Conservation (phyloP, 192 early-diverging fungal species). For the Blastocladiella britannica region DNA sequence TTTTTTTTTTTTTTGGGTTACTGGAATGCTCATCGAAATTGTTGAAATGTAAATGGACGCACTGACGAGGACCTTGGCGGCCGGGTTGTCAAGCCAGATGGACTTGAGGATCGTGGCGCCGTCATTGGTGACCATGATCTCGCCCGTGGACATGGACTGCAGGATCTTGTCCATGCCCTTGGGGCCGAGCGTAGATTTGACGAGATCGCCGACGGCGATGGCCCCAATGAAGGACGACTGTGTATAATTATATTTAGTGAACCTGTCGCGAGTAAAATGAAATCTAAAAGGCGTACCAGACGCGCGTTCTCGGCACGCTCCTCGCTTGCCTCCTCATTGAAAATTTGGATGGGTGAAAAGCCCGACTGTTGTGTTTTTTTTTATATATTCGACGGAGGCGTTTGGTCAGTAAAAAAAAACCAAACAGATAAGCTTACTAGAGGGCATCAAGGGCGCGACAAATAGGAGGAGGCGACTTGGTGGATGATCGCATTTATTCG, state of each 20-base stretch:
- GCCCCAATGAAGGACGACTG: slow-evolving; percentile 90
- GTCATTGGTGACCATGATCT: slow-evolving; percentile 91
- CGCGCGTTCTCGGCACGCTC: slow-evolving; percentile 97
- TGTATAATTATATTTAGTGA: neutral
- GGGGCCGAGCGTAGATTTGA: slow-evolving; percentile 91
- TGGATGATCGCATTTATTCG: too few relatives aligned
- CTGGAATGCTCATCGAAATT: too few relatives aligned
- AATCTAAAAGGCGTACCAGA: slow-evolving; percentile 39
- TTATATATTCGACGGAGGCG: too few relatives aligned
- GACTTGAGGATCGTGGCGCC: slow-evolving; percentile 98
- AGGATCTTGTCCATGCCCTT: slow-evolving; percentile 99
- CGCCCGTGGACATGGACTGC: slow-evolving; percentile 67
- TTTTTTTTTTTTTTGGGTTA: too few relatives aligned
- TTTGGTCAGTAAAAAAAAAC: too few relatives aligned
- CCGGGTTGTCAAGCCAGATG: slow-evolving; percentile 92
- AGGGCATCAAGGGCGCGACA: too few relatives aligned
- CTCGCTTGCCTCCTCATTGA: slow-evolving; percentile 82
- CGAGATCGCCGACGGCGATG: slow-evolving; percentile 95
- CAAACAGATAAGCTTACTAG: too few relatives aligned
- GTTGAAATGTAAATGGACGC: too few relatives aligned
- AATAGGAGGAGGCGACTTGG: too few relatives aligned
- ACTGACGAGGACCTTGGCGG: slow-evolving; percentile 86
- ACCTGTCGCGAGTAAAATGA: too few relatives aligned
- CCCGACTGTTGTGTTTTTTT: slow-evolving; percentile 1
- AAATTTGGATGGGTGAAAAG: slow-evolving; percentile 70